phyloP scores from a whole-genome alignment of 345 rosid genomes.

The Gynandropsis gynandra region DNA sequence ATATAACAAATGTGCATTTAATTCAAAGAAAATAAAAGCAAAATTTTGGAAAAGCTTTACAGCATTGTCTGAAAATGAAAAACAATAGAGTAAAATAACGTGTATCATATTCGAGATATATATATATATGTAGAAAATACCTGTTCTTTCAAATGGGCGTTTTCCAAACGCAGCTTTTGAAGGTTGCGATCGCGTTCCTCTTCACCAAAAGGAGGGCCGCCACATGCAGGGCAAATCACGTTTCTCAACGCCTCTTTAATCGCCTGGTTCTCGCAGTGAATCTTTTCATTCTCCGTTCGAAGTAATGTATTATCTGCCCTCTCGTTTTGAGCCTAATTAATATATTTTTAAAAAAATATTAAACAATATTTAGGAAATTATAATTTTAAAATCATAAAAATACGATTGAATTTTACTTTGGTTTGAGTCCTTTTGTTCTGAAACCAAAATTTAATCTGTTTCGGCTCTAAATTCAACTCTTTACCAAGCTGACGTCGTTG shows the following conservation, averaged over 20 bases:
- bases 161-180: constrained; percentile 39
- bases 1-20: too few relatives aligned
- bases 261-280: constrained; percentile 42
- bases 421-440: constrained; percentile 71
- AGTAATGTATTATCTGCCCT: constrained; percentile 41
- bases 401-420: constrained; percentile 36
- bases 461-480: constrained; percentile 40
- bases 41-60: too few relatives aligned
- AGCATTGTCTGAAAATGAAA: too few relatives aligned
- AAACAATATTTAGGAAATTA: not conserved
- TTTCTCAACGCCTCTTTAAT: constrained; percentile 46
- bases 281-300: constrained; percentile 49
- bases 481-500: constrained; percentile 42
- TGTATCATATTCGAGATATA: too few relatives aligned
- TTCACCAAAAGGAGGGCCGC: constrained; percentile 50
- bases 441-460: constrained; percentile 78
- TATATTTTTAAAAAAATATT: not conserved
- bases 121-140: too few relatives aligned
- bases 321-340: constrained; percentile 46
- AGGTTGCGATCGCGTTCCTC: constrained; percentile 36
- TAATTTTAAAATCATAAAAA: not conserved
- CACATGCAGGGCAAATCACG: constrained; percentile 57
- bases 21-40: too few relatives aligned
- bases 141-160: constrained; percentile 41
- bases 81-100: too few relatives aligned